Conservation (phyloP, 2,329 filamentous ascomycete genomes). For the Xylaria sp. region DNA sequence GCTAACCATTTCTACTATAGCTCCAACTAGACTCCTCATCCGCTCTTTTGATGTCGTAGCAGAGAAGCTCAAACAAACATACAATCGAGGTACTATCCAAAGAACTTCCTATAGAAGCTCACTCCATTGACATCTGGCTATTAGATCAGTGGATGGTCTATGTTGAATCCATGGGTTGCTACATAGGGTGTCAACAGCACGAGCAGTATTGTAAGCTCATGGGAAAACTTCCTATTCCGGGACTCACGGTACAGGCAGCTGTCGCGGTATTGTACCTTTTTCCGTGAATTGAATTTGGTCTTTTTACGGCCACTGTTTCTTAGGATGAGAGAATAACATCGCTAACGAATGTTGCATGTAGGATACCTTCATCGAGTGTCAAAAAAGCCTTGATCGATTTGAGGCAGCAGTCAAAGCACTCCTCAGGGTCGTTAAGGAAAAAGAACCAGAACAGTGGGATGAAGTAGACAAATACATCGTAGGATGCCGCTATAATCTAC, state of each 20-base stretch:
- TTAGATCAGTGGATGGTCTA: slow-evolving; percentile 9
- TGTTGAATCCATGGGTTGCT: slow-evolving; percentile 6
- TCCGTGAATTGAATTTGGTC: neutral
- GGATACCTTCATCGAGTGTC: slow-evolving; percentile 2
- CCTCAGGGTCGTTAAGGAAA: slow-evolving; percentile 3
- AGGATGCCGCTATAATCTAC: slow-evolving; percentile 2
- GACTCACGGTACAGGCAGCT: slow-evolving; percentile 8
- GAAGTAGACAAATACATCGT: slow-evolving; percentile 8
- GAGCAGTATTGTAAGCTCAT: neutral
- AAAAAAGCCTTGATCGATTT: slow-evolving; percentile 5
- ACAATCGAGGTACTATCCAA: neutral
- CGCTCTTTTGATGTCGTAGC: slow-evolving; percentile 2
- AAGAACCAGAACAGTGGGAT: neutral
- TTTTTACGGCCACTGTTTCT: neutral
- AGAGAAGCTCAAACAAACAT: neutral
- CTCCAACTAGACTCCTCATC: neutral
- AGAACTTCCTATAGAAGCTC: neutral
- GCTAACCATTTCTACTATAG: neutral
- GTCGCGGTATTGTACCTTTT: neutral
- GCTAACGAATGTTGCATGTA: neutral
- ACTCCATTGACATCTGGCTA: neutral
- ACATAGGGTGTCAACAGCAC: slow-evolving; percentile 5
- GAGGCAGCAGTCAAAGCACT: neutral
- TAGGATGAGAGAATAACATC: neutral
- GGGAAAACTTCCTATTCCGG: neutral